Conservation (phyloP, 495 filamentous ascomycete species). For the Penicillium fimorum region DNA sequence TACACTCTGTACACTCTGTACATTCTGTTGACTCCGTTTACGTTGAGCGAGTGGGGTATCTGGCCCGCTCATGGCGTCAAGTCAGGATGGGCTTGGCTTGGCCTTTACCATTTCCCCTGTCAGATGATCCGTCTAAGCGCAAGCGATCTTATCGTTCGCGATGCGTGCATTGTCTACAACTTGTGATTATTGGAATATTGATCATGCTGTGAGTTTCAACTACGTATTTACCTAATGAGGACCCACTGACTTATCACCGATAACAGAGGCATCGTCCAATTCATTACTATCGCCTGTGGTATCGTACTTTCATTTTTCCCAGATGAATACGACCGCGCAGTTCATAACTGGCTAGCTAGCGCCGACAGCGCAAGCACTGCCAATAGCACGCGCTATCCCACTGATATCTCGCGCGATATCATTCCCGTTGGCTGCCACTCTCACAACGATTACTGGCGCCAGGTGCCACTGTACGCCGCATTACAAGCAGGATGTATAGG, state of each 20-base stretch:
- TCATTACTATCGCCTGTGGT: constrained; percentile 50
- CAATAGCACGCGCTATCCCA: constrained; percentile 62
- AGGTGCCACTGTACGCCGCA: constrained; percentile 66
- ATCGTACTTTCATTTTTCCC: constrained; percentile 56
- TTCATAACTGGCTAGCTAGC: constrained; percentile 49
- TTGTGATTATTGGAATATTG: constrained; percentile 27
- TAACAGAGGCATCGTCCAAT: constrained; percentile 46
- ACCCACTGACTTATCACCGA: neutral
- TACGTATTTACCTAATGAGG: neutral
- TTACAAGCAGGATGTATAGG: constrained; percentile 63
- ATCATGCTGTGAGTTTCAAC: constrained; percentile 40
- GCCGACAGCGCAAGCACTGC: constrained; percentile 40
- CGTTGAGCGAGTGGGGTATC: constrained; percentile 20
- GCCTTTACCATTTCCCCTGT: constrained; percentile 17
- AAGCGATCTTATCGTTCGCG: constrained; percentile 15
- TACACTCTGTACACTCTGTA: neutral
- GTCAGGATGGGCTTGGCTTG: constrained; percentile 17
- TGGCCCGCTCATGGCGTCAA: constrained; percentile 18
- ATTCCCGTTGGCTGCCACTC: constrained; percentile 66
- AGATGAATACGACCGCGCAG: constrained; percentile 51
- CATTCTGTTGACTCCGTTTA: constrained; percentile 1
- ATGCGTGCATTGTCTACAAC: constrained; percentile 21
- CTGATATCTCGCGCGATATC: constrained; percentile 72
- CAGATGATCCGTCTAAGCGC: constrained; percentile 7
- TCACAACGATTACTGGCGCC: constrained; percentile 89